phyloP scores from a whole-genome alignment of 345 rosid species.

The Hevea brasiliensis region DNA sequence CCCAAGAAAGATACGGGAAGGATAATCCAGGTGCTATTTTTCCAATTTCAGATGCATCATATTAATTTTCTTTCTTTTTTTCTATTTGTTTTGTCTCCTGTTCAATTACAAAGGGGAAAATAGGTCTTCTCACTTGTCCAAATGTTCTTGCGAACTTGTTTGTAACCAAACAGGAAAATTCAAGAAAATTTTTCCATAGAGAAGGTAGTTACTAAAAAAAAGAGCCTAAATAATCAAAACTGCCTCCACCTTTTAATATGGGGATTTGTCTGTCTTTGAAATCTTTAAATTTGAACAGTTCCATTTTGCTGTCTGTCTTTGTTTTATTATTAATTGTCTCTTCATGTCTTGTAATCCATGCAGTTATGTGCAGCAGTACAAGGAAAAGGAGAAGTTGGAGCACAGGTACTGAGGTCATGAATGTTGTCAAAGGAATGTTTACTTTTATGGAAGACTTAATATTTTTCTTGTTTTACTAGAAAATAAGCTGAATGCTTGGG shows the following conservation, averaged over 20 bases:
- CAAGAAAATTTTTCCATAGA: too few species aligned
- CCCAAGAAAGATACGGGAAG: not conserved
- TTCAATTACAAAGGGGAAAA: too few species aligned
- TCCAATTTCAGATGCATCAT: not conserved
- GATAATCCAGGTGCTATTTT: not conserved
- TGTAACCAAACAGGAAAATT: too few species aligned
- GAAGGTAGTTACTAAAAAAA: too few species aligned
- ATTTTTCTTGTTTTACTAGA: constrained; percentile 6
- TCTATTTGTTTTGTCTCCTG: too few species aligned
- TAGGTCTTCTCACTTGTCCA: too few species aligned
- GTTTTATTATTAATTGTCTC: not conserved
- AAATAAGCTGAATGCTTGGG: constrained; percentile 11
- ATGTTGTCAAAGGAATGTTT: not conserved
- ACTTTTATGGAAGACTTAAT: constrained; percentile 3
- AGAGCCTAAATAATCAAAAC: not conserved
- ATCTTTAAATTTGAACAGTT: not conserved
- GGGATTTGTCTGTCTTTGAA: not conserved
- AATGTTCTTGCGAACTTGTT: too few species aligned
- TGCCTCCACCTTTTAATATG: not conserved
- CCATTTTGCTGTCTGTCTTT: not conserved
- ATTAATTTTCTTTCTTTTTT: too few species aligned
- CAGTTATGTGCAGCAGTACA: constrained; percentile 22
- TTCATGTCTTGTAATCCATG: not conserved
- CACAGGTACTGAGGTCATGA: constrained; percentile 18
- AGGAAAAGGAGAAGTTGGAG: constrained; percentile 27